Conservation (phyloP, 2,329 filamentous ascomycete genomes). For the Hymenoscyphus fructigenus region DNA sequence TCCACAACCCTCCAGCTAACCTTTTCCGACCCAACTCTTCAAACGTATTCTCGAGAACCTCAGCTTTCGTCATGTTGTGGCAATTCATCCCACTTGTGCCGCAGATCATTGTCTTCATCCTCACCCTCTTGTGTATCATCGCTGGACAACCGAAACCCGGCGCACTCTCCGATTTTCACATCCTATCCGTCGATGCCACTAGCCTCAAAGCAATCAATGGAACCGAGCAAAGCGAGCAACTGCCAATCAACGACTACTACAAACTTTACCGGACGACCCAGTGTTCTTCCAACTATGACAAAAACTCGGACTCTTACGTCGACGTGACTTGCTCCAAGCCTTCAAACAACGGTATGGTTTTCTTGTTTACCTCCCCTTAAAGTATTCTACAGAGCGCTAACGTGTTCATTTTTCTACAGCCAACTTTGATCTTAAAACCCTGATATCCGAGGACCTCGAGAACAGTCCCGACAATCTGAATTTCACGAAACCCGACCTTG, state of each 20-base stretch:
- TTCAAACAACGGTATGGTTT: background rate
- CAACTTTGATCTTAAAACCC: background rate
- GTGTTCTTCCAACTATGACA: background rate
- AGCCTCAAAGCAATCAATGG: background rate
- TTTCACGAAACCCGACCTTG: background rate
- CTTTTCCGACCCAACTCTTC: background rate
- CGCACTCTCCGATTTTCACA: background rate
- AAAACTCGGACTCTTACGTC: background rate
- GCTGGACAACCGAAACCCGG: background rate
- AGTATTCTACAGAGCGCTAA: background rate
- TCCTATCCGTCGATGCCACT: background rate
- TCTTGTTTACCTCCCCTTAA: background rate
- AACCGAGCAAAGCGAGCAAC: background rate
- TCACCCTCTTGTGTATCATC: background rate
- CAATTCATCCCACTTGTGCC: background rate
- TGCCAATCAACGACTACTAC: conserved; percentile 1
- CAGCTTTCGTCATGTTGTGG: background rate
- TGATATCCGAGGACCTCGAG: background rate
- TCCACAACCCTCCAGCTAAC: background rate
- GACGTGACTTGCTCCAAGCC: background rate
- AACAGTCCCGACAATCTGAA: background rate
- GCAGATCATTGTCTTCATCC: background rate
- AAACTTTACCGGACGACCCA: background rate
- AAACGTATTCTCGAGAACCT: background rate
- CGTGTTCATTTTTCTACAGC: background rate